Evolutionary conservation across 2,329 filamentous ascomycete genomes (phyloP).

Genomic region (Alternaria consortialis): DNA sequence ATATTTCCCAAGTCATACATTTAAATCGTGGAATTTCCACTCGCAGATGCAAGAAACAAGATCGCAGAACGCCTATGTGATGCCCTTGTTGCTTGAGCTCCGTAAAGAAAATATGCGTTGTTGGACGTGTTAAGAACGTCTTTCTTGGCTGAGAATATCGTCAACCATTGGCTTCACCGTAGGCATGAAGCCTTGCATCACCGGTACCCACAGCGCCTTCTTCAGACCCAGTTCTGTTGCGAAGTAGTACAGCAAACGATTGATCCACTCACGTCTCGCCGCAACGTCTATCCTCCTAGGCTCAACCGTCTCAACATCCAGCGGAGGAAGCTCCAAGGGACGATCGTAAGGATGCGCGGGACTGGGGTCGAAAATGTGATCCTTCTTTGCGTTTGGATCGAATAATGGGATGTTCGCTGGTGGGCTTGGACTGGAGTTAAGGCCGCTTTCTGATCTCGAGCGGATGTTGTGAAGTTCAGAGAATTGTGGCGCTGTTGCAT

Average conservation of each 20-base stretch:
- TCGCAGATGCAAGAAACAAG: background rate
- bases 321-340: slow-evolving; percentile 12
- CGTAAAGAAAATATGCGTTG: background rate
- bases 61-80: slow-evolving; percentile 2
- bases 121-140: background rate
- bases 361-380: slow-evolving; percentile 32
- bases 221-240: slow-evolving; percentile 38
- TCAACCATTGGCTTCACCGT: slow-evolving; percentile 30
- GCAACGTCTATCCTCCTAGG: slow-evolving; percentile 31
- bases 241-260: slow-evolving; percentile 36
- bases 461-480: slow-evolving; percentile 6
- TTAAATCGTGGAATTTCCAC: background rate
- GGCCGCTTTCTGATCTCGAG: background rate
- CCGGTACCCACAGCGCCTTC: slow-evolving; percentile 37
- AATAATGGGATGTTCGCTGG: background rate
- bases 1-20: background rate
- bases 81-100: slow-evolving; percentile 5
- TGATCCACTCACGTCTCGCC: slow-evolving; percentile 37
- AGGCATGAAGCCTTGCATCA: slow-evolving; percentile 28
- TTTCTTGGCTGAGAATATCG: slow-evolving; percentile 14
- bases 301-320: slow-evolving; percentile 18
- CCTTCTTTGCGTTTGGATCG: slow-evolving; percentile 8
- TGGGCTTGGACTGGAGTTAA: slow-evolving; percentile 1
- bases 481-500: slow-evolving; percentile 11
- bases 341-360: slow-evolving; percentile 33